Evolutionary conservation across 2,329 filamentous ascomycete species (phyloP).

Genomic region (Colletotrichum ledebouriae): DNA sequence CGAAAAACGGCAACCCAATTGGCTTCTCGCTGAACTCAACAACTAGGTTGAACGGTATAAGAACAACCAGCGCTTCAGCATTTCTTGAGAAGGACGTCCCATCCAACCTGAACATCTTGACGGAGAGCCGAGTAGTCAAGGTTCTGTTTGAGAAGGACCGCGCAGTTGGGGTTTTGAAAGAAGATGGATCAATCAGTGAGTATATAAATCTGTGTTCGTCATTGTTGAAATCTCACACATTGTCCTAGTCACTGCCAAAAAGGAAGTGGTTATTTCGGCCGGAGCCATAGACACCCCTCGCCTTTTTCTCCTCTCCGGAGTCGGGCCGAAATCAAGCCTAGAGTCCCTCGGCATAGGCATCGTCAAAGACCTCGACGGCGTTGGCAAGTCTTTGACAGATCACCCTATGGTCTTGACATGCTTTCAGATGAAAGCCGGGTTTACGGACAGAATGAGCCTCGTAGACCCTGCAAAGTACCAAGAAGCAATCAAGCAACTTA

Average conservation of each 20-base stretch:
- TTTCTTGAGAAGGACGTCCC: conserved; percentile 4
- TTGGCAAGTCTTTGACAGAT: conserved; percentile 42
- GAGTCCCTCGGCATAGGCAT: not conserved
- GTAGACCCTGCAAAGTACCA: conserved; percentile 24
- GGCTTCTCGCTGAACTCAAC: conserved; percentile 25
- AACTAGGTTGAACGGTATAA: conserved; percentile 12
- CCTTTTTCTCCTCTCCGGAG: not conserved
- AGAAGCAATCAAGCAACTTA: conserved; percentile 24
- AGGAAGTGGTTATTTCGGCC: not conserved
- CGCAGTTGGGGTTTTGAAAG: conserved; percentile 68
- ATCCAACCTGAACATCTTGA: conserved; percentile 85
- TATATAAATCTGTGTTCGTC: no score
- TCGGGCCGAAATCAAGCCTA: not conserved
- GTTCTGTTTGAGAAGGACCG: conserved; percentile 78
- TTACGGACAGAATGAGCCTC: conserved; percentile 26
- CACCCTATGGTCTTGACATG: conserved; percentile 32
- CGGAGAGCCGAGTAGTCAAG: conserved; percentile 87
- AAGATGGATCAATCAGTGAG: conserved; percentile 25
- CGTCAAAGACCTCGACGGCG: not conserved
- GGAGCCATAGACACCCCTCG: conserved; percentile 1
- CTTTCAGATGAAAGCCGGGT: conserved; percentile 35
- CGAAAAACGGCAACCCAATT: conserved; percentile 28
- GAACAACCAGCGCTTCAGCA: conserved; percentile 32
- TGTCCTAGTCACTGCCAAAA: not conserved
- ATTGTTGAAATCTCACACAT: not conserved